Conservation (phyloP, 2,329 filamentous ascomycete genomes). For the Ophiostoma montium region DNA sequence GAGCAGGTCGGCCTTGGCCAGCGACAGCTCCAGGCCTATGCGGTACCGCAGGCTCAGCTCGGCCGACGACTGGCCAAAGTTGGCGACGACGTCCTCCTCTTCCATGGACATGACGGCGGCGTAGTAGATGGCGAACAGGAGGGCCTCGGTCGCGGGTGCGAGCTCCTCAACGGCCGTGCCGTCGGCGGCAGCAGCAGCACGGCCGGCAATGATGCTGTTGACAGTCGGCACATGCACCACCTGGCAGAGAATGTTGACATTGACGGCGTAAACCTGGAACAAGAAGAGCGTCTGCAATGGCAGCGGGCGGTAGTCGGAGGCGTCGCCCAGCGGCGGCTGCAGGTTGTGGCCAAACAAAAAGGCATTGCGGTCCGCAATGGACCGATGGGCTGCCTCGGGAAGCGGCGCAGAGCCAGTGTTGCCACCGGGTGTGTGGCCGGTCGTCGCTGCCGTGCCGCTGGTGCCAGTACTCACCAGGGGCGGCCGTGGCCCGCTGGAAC, state of each 20-base stretch:
- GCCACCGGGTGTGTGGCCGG: neutral
- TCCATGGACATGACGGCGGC: slow-evolving; percentile 41
- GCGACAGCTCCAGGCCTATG: slow-evolving; percentile 40
- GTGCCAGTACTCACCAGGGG: neutral
- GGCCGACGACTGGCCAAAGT: slow-evolving; percentile 30
- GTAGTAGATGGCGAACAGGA: slow-evolving; percentile 45
- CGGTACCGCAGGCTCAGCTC: slow-evolving; percentile 33
- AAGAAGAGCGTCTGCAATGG: slow-evolving; percentile 41
- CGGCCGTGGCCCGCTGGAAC: neutral
- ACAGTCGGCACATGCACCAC: slow-evolving; percentile 33
- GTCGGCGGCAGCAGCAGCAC: neutral
- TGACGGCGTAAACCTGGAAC: slow-evolving; percentile 33
- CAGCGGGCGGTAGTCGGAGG: slow-evolving; percentile 31
- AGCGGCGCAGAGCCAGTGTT: neutral
- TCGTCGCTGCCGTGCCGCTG: neutral
- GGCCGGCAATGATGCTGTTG: slow-evolving; percentile 21
- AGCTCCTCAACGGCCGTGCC: no score
- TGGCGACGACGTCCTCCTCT: slow-evolving; percentile 34
- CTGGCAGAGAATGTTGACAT: slow-evolving; percentile 31
- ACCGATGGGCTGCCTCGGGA: slow-evolving; percentile 24
- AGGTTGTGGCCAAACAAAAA: slow-evolving; percentile 37
- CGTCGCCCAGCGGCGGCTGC: slow-evolving; percentile 12
- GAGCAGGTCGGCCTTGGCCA: slow-evolving; percentile 44
- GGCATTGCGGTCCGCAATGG: slow-evolving; percentile 31
- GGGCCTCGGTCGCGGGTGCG: slow-evolving; percentile 32